A percentile compares a stretch with the other conserved stretches of the same genome.
Evolutionary conservation across 1,139 yeast genomes (phyloP).

Genomic region (Blastobotrys ciferrii): DNA sequence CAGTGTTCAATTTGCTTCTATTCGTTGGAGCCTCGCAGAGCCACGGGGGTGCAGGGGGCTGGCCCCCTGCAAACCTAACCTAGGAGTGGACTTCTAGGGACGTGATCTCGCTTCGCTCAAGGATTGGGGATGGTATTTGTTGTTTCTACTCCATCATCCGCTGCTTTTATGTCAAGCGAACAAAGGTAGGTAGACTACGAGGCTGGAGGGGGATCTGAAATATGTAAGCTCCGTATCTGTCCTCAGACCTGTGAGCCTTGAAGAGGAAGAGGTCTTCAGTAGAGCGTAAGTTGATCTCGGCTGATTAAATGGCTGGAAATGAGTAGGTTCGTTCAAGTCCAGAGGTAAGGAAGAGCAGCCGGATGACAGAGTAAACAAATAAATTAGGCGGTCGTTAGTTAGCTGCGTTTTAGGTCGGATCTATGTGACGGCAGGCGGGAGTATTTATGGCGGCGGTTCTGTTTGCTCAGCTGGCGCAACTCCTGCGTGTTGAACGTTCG

Average conservation of each 20-base stretch:
- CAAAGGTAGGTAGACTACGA: too few relatives aligned
- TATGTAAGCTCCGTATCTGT: conserved; percentile 35
- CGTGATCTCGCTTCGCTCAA: too few relatives aligned
- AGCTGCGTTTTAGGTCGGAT: neutral
- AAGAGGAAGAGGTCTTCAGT: conserved; percentile 9
- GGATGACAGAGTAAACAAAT: neutral
- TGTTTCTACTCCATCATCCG: too few relatives aligned
- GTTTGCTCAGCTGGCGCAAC: neutral
- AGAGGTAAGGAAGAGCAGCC: neutral
- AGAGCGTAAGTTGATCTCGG: conserved; percentile 17
- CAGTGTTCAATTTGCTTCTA: too few relatives aligned
- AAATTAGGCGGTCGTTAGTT: neutral
- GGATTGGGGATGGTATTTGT: too few relatives aligned
- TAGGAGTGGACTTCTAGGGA: too few relatives aligned
- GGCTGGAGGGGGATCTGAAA: neutral
- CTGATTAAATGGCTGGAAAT: conserved; percentile 1
- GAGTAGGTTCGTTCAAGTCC: neutral
- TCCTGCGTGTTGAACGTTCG: conserved; percentile 8
- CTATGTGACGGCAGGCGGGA: neutral
- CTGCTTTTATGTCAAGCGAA: too few relatives aligned
- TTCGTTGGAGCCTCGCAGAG: too few relatives aligned
- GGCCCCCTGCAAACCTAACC: too few relatives aligned
- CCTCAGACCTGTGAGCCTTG: conserved; percentile 14
- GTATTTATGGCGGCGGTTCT: neutral
- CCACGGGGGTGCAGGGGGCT: too few relatives aligned